Evolutionary conservation across 2,329 filamentous ascomycete genomes (phyloP).

Genomic region (Ophiostoma sp.): DNA sequence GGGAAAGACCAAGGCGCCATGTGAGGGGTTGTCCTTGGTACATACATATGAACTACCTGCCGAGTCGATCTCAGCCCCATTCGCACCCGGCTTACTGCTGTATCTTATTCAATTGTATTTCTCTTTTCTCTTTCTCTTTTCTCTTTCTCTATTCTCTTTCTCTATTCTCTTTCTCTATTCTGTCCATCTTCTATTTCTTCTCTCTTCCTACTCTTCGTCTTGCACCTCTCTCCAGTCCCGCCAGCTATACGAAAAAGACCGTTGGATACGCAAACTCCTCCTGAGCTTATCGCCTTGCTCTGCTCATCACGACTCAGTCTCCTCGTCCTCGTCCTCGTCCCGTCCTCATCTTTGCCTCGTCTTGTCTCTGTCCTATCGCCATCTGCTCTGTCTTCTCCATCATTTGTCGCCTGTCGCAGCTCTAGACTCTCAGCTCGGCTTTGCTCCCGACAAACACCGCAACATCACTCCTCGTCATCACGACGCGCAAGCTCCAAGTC

Average conservation of each 20-base stretch:
- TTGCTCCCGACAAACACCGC: neutral
- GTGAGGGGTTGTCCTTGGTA: slow-evolving; percentile 11
- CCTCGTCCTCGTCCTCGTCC: too few relatives aligned
- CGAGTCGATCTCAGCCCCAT: slow-evolving; percentile 8
- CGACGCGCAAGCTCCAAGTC: neutral
- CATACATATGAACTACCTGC: neutral
- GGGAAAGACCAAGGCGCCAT: slow-evolving; percentile 3
- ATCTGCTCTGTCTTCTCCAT: neutral
- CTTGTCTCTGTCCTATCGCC: neutral
- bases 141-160: neutral
- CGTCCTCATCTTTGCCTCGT: neutral
- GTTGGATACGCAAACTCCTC: neutral
- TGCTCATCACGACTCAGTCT: neutral
- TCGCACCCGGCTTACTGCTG: neutral
- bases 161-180: neutral
- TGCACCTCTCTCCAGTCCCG: neutral
- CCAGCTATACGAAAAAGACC: neutral
- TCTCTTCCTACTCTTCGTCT: neutral
- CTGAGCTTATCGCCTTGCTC: neutral
- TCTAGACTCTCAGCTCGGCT: neutral
- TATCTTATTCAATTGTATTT: neutral
- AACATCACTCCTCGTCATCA: neutral
- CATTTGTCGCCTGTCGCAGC: neutral
- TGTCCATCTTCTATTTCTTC: neutral
- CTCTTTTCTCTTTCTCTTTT: neutral